A percentile compares a stretch with the other conserved stretches of the same genome.
Conservation (phyloP, 1,284 basidiomycete genomes). For the Cryptococcus maquisensis region DNA sequence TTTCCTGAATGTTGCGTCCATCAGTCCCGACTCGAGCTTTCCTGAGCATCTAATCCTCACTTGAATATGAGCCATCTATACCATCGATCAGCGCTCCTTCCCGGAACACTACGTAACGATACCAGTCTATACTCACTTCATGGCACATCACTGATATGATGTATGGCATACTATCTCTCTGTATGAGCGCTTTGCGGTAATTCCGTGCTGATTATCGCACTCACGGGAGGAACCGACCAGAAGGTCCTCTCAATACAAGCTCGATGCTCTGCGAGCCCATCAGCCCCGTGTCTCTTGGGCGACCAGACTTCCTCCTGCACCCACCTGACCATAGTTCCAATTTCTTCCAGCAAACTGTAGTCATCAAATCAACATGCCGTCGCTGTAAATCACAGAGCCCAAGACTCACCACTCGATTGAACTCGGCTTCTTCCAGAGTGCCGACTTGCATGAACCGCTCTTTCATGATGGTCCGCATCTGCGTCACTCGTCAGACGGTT, state of each 20-base stretch:
- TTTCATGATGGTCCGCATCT: conserved; percentile 47
- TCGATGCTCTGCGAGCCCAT: conserved; percentile 35
- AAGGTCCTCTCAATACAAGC: conserved; percentile 45
- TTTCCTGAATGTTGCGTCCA: no score
- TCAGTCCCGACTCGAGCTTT: no score
- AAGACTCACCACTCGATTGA: conserved; percentile 41
- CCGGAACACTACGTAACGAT: no score
- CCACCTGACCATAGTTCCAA: conserved; percentile 50
- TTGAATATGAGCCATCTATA: conserved; percentile 48
- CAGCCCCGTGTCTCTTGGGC: not conserved
- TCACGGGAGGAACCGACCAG: conserved; percentile 43
- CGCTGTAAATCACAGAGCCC: not conserved
- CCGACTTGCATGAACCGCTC: conserved; percentile 42
- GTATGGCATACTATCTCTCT: conserved; percentile 35
- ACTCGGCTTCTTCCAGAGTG: conserved; percentile 45
- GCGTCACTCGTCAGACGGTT: not conserved
- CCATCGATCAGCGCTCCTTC: not conserved
- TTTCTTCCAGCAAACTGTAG: conserved; percentile 46
- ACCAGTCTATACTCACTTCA: conserved; percentile 30
- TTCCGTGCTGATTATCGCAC: not conserved
- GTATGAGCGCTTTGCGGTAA: no score
- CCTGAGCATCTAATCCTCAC: no score
- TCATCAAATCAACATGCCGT: not conserved
- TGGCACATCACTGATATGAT: conserved; percentile 48
- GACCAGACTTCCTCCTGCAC: not conserved